These are phyloP conservation scores for Agaricus sinodeliciosus DNA, from an alignment of 768 basidiomycete species.

Conservation along the genomic window DNA sequence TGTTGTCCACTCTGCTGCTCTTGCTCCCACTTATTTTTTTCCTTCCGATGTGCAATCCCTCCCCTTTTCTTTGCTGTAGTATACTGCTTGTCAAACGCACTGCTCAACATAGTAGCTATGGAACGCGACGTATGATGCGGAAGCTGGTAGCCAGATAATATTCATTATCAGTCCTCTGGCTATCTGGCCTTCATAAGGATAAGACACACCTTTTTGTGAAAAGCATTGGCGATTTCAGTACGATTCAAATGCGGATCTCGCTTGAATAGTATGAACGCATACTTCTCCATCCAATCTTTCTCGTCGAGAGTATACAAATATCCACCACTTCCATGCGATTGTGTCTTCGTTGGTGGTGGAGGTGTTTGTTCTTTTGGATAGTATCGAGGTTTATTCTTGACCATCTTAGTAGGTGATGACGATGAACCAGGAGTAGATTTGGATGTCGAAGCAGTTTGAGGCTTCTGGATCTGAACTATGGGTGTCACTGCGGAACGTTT, in stretches of 20 bases:
- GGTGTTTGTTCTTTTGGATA: constrained; percentile 4
- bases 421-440: neutral
- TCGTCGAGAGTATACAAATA: constrained; percentile 48
- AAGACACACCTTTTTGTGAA: constrained; percentile 41
- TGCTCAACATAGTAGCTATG: constrained; percentile 38
- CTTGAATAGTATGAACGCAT: constrained; percentile 38
- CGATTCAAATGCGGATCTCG: constrained; percentile 40
- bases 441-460: neutral
- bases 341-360: neutral
- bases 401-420: neutral
- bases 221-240: constrained; percentile 26
- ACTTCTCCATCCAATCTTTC: constrained; percentile 36
- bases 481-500: neutral
- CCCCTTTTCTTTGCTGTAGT: constrained; percentile 45
- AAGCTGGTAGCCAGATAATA: constrained; percentile 34
- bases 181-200: too few relatives aligned
- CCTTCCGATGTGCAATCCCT: constrained; percentile 45
- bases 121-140: constrained; percentile 48
- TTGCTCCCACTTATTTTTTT: constrained; percentile 16
- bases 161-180: neutral
- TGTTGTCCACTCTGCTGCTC: constrained; percentile 2
- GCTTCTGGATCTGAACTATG: neutral
- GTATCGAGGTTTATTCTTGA: neutral
- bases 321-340: neutral
- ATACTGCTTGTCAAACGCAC: constrained; percentile 27